These are phyloP conservation scores for Verbascum thapsus DNA, from an alignment of 257 asterid species.

Conservation along the genomic window DNA sequence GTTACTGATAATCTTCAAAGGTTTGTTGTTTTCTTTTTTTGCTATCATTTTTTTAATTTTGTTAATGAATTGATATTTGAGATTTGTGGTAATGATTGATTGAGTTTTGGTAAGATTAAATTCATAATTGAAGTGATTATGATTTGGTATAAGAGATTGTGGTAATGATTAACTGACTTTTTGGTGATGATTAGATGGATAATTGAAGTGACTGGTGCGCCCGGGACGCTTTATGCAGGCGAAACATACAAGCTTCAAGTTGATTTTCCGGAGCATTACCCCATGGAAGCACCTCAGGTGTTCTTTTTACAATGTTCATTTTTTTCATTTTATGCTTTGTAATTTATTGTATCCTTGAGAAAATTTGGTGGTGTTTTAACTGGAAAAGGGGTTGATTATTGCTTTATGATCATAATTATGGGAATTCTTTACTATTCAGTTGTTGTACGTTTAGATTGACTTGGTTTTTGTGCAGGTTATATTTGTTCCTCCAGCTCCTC, in stretches of 20 bases:
- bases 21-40: slow-evolving; percentile 27
- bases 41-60: not conserved
- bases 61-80: not conserved
- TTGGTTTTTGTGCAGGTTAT: slow-evolving; percentile 48
- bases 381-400: slow-evolving; percentile 40
- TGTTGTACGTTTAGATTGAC: slow-evolving; percentile 1
- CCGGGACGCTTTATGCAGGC: slow-evolving; percentile 59
- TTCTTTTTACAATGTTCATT: not conserved
- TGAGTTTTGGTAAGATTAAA: slow-evolving; percentile 36
- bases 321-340: not conserved
- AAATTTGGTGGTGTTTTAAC: no score
- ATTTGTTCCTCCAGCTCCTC: slow-evolving; percentile 86
- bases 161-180: not conserved
- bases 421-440: not conserved
- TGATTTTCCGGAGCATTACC: slow-evolving; percentile 76
- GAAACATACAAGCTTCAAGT: slow-evolving; percentile 70
- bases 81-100: not conserved
- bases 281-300: slow-evolving; percentile 81
- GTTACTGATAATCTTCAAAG: slow-evolving; percentile 93
- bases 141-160: no score
- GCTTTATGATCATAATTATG: not conserved
- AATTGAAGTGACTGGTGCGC: slow-evolving; percentile 70
- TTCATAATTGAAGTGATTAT: slow-evolving; percentile 68
- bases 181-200: slow-evolving; percentile 55
- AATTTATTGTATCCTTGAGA: no score